Base-by-base conservation (phyloP, 805 yeast species). In the Hanseniaspora opuntiae region DNA sequence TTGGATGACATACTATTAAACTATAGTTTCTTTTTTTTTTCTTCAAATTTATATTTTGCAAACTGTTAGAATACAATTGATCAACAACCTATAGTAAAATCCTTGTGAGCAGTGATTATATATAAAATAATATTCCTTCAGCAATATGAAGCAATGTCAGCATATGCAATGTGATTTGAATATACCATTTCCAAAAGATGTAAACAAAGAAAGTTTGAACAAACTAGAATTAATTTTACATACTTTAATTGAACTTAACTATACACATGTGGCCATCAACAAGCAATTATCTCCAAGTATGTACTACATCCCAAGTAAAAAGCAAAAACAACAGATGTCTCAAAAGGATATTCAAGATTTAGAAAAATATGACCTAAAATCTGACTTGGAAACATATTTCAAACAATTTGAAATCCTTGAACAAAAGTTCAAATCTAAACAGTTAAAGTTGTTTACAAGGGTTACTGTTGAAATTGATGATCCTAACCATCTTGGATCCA, bases 401-500 rank as follows among this genome's bases (percentile, higher is more conserved):
- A 56, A 22, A 71, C 64, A 35, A 5, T 49, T 54, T 22, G 24
- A 24, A n/a, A 17, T 38, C 14, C 32, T 49, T 41, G 56, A 68
- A 47, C 55, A 68, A 11, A 53, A 62, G 54, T 78, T 63, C 53
- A 64, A 69, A 30, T 51, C 59, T 6, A 67, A 68, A 1, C 67
- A 75, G 7, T 55, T 82, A 33, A 73, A 71, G 54, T 61, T 84
- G 10, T 84, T 77, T 59, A 75, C 88, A 1, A 70, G 98, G 55
- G 72, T 86, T 25, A 93, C 97, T 0, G 62, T 93, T 8, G 70
- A 79, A 12, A 75, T 89, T 10, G 84, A 79, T 56, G 96, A 88
- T 57, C 82, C 90, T 0, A 72, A 86, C 8, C 84, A 84, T 58
- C 79, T 84, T 42, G 56, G 56, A 3, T 45, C 53, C 24, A 22